phyloP scores from a whole-genome alignment of 2,329 filamentous ascomycete species.

The Aspergillus fischeri region DNA sequence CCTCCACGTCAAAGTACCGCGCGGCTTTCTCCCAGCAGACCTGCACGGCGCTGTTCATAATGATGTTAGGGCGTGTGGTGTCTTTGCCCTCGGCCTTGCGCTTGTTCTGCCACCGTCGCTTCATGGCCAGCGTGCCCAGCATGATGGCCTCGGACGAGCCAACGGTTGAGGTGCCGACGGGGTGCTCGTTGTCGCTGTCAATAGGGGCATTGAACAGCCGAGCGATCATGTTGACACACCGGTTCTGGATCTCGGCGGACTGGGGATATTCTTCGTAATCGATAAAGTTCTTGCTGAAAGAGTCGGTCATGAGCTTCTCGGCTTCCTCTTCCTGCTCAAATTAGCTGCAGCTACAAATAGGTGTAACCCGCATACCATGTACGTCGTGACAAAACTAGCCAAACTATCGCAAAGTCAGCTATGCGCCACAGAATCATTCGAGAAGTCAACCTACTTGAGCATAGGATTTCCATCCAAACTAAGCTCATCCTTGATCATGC shows the following conservation, averaged over 20 bases:
- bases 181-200: conserved; percentile 51
- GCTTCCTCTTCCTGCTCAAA: conserved; percentile 74
- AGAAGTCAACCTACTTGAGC: conserved; percentile 48
- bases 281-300: conserved; percentile 93
- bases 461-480: conserved; percentile 89
- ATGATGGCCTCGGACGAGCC: conserved; percentile 72
- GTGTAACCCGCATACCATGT: conserved; percentile 63
- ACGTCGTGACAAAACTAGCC: conserved; percentile 91
- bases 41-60: conserved; percentile 95
- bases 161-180: conserved; percentile 82
- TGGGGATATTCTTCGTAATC: conserved; percentile 83
- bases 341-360: not conserved
- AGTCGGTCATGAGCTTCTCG: conserved; percentile 90
- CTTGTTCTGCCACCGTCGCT: conserved; percentile 87
- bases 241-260: conserved; percentile 81
- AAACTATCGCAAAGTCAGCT: conserved; percentile 44
- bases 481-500: conserved; percentile 93
- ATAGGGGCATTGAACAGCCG: conserved; percentile 78
- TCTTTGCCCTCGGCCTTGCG: conserved; percentile 79
- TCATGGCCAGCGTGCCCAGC: conserved; percentile 71
- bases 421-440: too few relatives aligned
- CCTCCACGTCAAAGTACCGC: conserved; percentile 88
- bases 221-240: conserved; percentile 87
- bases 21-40: conserved; percentile 96
- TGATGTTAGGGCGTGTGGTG: conserved; percentile 75